phyloP scores from a whole-genome alignment of 2,329 filamentous ascomycete species.

The Cercospora zeina region DNA sequence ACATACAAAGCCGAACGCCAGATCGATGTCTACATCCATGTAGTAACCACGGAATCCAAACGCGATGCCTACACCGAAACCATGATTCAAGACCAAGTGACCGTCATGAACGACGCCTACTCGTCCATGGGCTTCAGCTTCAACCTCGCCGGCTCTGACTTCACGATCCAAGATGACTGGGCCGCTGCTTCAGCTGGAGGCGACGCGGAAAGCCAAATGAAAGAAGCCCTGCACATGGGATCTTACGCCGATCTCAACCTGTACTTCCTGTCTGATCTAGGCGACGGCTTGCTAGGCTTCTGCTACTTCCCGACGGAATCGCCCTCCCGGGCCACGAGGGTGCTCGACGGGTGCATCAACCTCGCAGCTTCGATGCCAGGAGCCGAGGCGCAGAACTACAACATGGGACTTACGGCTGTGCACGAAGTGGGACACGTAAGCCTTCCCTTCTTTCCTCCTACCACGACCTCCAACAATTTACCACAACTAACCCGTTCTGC shows the following conservation, averaged over 20 bases:
- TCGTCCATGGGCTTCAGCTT: constrained; percentile 47
- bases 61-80: constrained; percentile 39
- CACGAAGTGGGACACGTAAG: constrained; percentile 46
- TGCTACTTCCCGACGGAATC: constrained; percentile 36
- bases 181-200: constrained; percentile 50
- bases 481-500: too few relatives aligned
- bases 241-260: constrained; percentile 56
- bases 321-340: constrained; percentile 44
- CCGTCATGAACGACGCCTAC: constrained; percentile 39
- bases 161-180: constrained; percentile 55
- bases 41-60: constrained; percentile 41
- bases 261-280: constrained; percentile 57
- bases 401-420: constrained; percentile 45
- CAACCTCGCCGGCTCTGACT: constrained; percentile 49
- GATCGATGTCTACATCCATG: constrained; percentile 43
- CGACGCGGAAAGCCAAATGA: constrained; percentile 47
- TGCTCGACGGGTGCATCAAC: constrained; percentile 56
- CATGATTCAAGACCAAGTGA: constrained; percentile 15
- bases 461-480: background rate
- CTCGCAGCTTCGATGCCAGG: constrained; percentile 55
- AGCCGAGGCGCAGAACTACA: constrained; percentile 49
- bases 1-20: constrained; percentile 12
- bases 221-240: constrained; percentile 53
- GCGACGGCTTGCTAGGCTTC: constrained; percentile 29
- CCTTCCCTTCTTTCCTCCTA: background rate